Percentiles rank a stretch among this genome's conserved stretches.
These are phyloP conservation scores for Chlamydomonas eustigma DNA, from an alignment of 139 green algal species.

Conservation along the genomic window DNA sequence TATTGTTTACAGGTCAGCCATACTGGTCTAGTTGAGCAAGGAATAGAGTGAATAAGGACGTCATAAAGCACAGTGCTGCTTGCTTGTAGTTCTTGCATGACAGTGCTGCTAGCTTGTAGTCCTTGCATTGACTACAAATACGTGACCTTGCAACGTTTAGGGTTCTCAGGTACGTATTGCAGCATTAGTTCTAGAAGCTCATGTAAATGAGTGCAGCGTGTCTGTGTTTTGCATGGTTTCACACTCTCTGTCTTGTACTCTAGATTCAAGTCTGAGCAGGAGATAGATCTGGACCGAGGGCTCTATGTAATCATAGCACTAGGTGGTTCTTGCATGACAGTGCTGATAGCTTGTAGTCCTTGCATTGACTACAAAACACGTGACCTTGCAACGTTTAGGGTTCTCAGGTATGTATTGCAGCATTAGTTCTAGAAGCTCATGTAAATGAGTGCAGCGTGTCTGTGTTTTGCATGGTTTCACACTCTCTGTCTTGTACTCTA, in stretches of 20 bases:
- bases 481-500: background rate
- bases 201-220: no score
- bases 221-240: background rate
- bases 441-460: no score
- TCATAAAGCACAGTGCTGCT: background rate
- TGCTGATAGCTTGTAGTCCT: no score
- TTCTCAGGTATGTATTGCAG: no score
- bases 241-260: slow-evolving; percentile 32
- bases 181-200: no score
- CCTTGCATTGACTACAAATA: no score
- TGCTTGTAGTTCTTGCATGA: background rate
- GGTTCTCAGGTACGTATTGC: no score
- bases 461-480: background rate
- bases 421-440: no score
- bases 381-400: no score
- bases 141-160: no score
- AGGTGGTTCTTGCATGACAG: background rate
- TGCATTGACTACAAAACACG: no score
- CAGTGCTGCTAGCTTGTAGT: no score
- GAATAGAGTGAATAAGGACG: background rate
- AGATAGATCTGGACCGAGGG: slow-evolving; percentile 50
- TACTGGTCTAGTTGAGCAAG: background rate
- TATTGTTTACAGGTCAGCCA: slow-evolving; percentile 22
- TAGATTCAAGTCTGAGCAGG: slow-evolving; percentile 38
- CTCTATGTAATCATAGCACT: slow-evolving; percentile 50